A percentile compares a stretch with the other conserved stretches of the same genome.
Evolutionary conservation across 352 stramenopile species (phyloP).

Genomic region (Phytophthora tubulina): DNA sequence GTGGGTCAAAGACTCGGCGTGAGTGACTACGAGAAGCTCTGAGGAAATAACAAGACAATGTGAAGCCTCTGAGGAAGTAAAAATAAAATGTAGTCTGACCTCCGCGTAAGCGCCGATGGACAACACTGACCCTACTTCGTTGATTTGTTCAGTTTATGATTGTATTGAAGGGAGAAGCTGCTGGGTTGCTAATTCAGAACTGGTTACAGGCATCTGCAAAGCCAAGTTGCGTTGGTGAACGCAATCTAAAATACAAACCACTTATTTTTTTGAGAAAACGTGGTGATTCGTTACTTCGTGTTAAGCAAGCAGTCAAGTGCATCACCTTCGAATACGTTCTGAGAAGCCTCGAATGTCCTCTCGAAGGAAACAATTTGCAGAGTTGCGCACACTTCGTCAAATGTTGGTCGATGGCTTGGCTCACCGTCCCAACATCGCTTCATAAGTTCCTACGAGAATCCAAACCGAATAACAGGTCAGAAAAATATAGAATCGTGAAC

Average conservation of each 20-base stretch:
- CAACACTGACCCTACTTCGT: no score
- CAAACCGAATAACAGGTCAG: not conserved
- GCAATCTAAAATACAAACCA: no score
- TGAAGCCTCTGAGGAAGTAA: no score
- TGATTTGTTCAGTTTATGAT: no score
- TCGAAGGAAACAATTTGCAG: constrained; percentile 49
- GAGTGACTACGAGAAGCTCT: not conserved
- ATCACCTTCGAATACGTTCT: constrained; percentile 59
- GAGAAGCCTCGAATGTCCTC: constrained; percentile 43
- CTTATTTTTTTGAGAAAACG: no score
- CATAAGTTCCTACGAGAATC: constrained; percentile 61
- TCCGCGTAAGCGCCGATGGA: no score
- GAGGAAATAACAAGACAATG: not conserved
- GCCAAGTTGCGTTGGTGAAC: no score
- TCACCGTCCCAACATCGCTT: constrained; percentile 74
- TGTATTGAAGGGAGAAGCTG: no score
- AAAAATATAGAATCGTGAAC: not conserved
- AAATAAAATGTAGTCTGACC: no score
- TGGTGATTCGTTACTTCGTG: constrained; percentile 29
- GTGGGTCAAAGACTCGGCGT: constrained; percentile 59
- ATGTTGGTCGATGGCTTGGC: constrained; percentile 57
- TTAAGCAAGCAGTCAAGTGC: constrained; percentile 68
- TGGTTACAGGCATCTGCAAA: no score
- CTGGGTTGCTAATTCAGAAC: no score
- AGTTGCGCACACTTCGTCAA: constrained; percentile 65